Base-by-base conservation (phyloP, 208 protist species). In the Phytomonas sp. region DNA sequence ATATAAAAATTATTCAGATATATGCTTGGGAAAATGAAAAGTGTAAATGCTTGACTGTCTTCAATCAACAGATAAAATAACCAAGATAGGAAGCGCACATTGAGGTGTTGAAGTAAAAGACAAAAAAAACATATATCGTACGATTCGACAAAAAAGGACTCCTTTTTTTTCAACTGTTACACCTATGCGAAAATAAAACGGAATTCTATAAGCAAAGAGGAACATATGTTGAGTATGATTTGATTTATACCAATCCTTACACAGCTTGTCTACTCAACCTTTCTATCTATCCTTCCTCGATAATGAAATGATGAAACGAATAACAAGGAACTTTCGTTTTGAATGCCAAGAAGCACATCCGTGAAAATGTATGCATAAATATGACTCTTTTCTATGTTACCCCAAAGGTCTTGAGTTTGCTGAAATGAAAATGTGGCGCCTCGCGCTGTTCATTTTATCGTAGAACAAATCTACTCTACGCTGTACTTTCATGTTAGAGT, bases 1-100 rank as follows among this genome's bases (percentile, higher is more conserved):
- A 67, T 20, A 74, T 56, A 43, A 71, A 67, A 65, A 70, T 67
- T 66, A 40, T 71, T 60, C 6, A 68, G 7, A 75, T 46, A 66
- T 64, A 29, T 34, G 11, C 5, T 23, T 33, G 62, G 51, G 69
- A 70, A 70, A 56, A 75, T 60, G 32, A 53, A 64, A 66, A 63
- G 43, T 29, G 56, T 68, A 56, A 23, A 15, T 63, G 17, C 53
- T 61, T 43, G 66, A 30, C 8, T 23, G 60, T 40, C 34, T 33
- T n/a, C 3, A 51, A 51, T 20, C 13, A 51, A 51, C 9, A 51
- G 40, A 51, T 3, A 51, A 51, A 51, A 20, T 23, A 51, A 51
- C 20, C 13, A 15, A 51, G 13, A 51, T 51, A 17, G 20, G 13
- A 15, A 51, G 13, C 9, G 40, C 40, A 51, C 40, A 51, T 20